Base-by-base conservation (phyloP, 768 basidiomycete genomes). In the Candolleomyces eurysporus region DNA sequence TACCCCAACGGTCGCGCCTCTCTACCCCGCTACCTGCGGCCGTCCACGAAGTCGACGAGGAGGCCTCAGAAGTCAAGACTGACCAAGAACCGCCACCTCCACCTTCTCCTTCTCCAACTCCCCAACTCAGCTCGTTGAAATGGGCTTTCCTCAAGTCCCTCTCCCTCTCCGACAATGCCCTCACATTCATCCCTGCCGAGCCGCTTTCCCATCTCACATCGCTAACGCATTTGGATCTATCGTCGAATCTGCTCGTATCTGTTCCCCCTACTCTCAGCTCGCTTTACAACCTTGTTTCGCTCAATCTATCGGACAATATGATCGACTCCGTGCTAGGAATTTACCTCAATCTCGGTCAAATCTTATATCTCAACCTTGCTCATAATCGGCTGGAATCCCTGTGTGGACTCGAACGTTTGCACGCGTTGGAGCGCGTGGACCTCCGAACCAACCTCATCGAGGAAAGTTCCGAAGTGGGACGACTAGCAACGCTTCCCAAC, bases 281-380 rank as follows among this genome's bases (percentile, higher is more conserved):
- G 5, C 83, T 99, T 22, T 85, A 88, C 68, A 90, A 88, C 64
- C 90, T 99, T 57, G 74, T 86, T 58, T 92, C 91, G n/a, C 88
- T 99, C 66, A 96, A 97, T 74, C 84, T 99, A n/a, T 82, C 92
- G 16, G 91, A 96, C 73, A 99, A 99, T 77, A 93, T 99, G 86
- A 94, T 99, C 66, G 94, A 96, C 71, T 95, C 96, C 17, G 89
- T 98, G 17, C 84, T 95, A 4, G 91, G 92, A 31, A 92, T 97
- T 61, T 91, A 94, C 69, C 83, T 84, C 42, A 84, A 87, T 57
- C 82, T 98, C 42, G 92, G 92, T 1, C 86, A 89, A 63, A 80
- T 97, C 26, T 78, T 88, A 17, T 79, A 82, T 6, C 79, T 98
- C 67, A 94, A 96, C 73, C 81, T 98, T 17, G 83, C 91, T 1